Evolutionary conservation across 2,329 filamentous ascomycete genomes (phyloP).

Genomic region (Ophiobolus disseminans): DNA sequence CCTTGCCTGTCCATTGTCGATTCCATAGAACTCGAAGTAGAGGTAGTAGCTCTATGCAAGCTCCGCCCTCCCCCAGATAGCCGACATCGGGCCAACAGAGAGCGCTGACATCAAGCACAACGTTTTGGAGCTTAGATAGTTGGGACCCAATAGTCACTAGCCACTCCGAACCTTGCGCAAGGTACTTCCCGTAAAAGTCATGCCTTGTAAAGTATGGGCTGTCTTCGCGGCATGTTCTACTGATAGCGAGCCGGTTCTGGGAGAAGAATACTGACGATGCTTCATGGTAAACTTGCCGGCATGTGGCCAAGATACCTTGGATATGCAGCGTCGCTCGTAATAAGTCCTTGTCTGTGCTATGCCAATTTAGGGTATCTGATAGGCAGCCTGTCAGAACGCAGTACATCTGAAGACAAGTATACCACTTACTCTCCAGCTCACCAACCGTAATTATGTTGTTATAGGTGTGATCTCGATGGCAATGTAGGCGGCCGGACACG

Average conservation of each 20-base stretch:
- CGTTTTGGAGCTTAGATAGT: neutral
- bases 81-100: neutral
- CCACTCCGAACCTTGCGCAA: neutral
- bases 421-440: neutral
- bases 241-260: neutral
- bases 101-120: neutral
- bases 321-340: neutral
- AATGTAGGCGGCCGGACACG: neutral
- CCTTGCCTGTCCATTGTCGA: neutral
- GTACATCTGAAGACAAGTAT: neutral
- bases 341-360: no score
- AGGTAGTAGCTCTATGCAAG: neutral
- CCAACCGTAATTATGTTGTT: neutral
- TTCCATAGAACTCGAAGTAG: neutral
- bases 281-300: constrained; percentile 1
- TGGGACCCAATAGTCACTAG: neutral
- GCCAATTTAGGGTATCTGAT: no score
- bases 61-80: no score
- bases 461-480: neutral
- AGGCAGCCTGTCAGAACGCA: neutral
- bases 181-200: neutral
- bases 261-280: neutral
- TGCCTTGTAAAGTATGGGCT: neutral
- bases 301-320: neutral
- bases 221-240: neutral